Base-by-base conservation (phyloP, 139 green algal species). In the Chlamydomonas sp. region DNA sequence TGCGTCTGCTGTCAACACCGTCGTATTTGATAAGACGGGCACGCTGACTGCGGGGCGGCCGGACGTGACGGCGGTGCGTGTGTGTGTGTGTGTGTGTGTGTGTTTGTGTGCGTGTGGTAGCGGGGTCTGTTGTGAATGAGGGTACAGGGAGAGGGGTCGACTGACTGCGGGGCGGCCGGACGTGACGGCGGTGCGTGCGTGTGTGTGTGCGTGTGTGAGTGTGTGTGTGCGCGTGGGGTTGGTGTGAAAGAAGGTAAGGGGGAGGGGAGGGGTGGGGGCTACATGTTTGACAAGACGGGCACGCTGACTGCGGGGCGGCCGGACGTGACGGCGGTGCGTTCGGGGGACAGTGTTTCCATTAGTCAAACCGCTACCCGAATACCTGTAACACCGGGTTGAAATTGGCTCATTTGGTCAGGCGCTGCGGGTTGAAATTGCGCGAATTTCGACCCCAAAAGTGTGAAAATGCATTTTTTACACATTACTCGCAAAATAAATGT, bases 1-100 rank as follows among this genome's bases (percentile, higher is more conserved):
- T 0, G 76, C 72, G 1, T 79, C 76, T 13, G 74, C 75, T 54
- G 77, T 87, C 47, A 10, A 95, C 77, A 91, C 84, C 0, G 83
- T 97, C 3, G 81, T 97, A 24, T 94, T 97, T 73, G 92, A 98
- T 79, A 98, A 98, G 83, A 98, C 92, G 0, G 92, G 92, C 48
- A 98, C 92, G 0, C 77, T 98, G 2, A 98, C 92, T 2, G 34
- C 62, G 0, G 92, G 92, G 43, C 80, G 79, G 50, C 92, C 92
- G 1, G 72, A 74, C 2, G 84, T 96, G 30, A 78, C 72, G 4
- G 29, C 30, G 30, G 69, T 79, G 26, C n/a, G n/a, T n/a, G n/a
- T n/a, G n/a, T n/a, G n/a, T n/a, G n/a, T n/a, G n/a, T n/a, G n/a
- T n/a, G n/a, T n/a, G n/a, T n/a, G n/a, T n/a, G n/a, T n/a, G n/a